A percentile compares a stretch with the other conserved stretches of the same genome.
These are phyloP conservation scores for Picochlorum costavermella DNA, from an alignment of 139 green algal genomes.

Conservation along the genomic window DNA sequence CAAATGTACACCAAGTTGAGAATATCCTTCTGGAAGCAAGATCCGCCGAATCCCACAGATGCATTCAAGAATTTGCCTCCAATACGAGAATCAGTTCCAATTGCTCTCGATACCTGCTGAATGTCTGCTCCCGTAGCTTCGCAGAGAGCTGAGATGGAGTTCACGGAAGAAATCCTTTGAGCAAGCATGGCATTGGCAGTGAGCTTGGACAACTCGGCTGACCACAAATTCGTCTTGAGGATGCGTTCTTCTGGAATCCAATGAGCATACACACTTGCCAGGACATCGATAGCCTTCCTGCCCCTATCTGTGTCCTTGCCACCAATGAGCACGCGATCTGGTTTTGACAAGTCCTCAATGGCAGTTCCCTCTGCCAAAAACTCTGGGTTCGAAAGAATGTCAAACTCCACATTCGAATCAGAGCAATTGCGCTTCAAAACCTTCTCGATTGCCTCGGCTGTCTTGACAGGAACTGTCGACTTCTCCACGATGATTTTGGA, in stretches of 20 bases:
- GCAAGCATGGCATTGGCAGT: conserved; percentile 96
- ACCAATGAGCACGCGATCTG: conserved; percentile 66
- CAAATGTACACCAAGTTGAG: conserved; percentile 98
- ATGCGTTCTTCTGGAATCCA: conserved; percentile 93
- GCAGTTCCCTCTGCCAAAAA: conserved; percentile 88
- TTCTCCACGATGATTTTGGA: conserved; percentile 99
- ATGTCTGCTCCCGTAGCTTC: conserved; percentile 94
- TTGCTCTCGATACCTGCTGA: conserved; percentile 75
- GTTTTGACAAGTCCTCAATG: conserved; percentile 69
- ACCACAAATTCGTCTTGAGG: conserved; percentile 93
- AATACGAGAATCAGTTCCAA: conserved; percentile 93
- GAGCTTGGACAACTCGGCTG: conserved; percentile 97
- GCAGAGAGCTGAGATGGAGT: conserved; percentile 96
- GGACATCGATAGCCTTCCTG: conserved; percentile 52
- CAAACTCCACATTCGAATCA: conserved; percentile 67
- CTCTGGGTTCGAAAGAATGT: conserved; percentile 94
- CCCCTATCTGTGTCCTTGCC: conserved; percentile 75
- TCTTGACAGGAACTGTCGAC: conserved; percentile 98
- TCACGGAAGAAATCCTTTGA: conserved; percentile 98
- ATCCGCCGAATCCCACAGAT: conserved; percentile 95
- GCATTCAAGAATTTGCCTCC: conserved; percentile 96
- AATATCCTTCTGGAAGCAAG: conserved; percentile 99
- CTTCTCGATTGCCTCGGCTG: conserved; percentile 96
- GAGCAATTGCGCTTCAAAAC: conserved; percentile 72
- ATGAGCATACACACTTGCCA: conserved; percentile 82